These are phyloP conservation scores for Fusarium camptoceras DNA, from an alignment of 2,329 filamentous ascomycete species.

Conservation along the genomic window DNA sequence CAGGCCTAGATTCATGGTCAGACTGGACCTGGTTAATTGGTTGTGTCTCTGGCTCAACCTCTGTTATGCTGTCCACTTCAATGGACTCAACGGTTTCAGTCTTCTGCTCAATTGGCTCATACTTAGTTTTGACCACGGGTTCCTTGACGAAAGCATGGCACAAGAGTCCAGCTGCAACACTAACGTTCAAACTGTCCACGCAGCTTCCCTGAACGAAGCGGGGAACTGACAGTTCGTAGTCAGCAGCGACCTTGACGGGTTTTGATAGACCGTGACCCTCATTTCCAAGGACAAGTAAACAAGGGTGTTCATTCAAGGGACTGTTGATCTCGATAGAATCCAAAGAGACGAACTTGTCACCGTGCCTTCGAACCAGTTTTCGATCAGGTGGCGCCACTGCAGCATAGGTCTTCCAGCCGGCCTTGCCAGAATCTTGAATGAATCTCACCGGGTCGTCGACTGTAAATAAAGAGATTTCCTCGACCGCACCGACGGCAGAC, in stretches of 20 bases:
- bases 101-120: conserved; percentile 1
- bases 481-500: conserved; percentile 87
- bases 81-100: neutral
- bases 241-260: conserved; percentile 72
- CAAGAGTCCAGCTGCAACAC: conserved; percentile 84
- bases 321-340: conserved; percentile 62
- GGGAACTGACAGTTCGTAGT: conserved; percentile 75
- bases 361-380: conserved; percentile 50
- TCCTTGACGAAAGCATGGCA: conserved; percentile 74
- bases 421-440: conserved; percentile 71
- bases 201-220: conserved; percentile 62
- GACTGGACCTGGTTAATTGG: neutral
- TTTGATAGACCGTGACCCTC: conserved; percentile 81
- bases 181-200: conserved; percentile 94
- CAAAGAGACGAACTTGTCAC: conserved; percentile 61
- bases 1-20: no score
- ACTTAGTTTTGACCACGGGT: conserved; percentile 26
- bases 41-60: neutral
- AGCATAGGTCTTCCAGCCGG: conserved; percentile 87
- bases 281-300: conserved; percentile 84
- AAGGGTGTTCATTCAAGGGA: conserved; percentile 71
- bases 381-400: conserved; percentile 67
- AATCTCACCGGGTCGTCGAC: conserved; percentile 77
- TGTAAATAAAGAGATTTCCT: conserved; percentile 79
- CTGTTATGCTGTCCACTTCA: neutral